Evolutionary conservation across 2,329 filamentous ascomycete species (phyloP).

Genomic region (Colletotrichum sp.): DNA sequence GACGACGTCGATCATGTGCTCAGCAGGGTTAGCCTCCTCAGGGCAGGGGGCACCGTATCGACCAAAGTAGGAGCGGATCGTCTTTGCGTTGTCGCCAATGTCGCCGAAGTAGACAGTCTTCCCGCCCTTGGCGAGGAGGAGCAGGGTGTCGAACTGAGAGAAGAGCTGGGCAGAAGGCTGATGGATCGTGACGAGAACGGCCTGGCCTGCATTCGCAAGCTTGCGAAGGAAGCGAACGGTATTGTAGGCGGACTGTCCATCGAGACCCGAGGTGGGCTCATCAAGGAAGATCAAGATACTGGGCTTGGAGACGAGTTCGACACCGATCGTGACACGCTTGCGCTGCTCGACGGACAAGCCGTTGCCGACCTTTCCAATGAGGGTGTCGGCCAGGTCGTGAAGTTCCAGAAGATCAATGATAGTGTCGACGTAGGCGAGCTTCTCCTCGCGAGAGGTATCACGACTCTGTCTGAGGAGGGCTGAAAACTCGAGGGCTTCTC

Average conservation of each 20-base stretch:
- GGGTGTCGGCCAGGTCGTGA: conserved; percentile 50
- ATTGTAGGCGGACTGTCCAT: conserved; percentile 71
- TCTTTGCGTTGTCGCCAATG: conserved; percentile 60
- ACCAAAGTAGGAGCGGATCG: conserved; percentile 68
- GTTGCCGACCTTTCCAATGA: conserved; percentile 55
- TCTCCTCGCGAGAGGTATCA: conserved; percentile 67
- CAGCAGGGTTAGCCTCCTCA: conserved; percentile 70
- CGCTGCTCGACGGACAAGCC: conserved; percentile 58
- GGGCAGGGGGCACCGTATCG: conserved; percentile 68
- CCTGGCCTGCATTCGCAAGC: conserved; percentile 69
- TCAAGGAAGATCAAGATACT: conserved; percentile 65
- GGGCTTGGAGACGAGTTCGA: conserved; percentile 66
- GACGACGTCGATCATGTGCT: conserved; percentile 73
- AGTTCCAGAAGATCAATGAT: conserved; percentile 70
- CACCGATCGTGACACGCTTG: conserved; percentile 63
- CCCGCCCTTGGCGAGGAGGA: conserved; percentile 69
- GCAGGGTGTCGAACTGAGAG: conserved; percentile 68
- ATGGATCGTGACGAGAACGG: conserved; percentile 73
- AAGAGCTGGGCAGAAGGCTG: conserved; percentile 73
- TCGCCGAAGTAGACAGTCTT: conserved; percentile 72
- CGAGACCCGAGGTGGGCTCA: conserved; percentile 69
- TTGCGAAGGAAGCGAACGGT: conserved; percentile 70
- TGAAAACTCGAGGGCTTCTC: conserved; percentile 77
- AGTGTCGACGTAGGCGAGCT: conserved; percentile 77
- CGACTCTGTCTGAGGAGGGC: conserved; percentile 75